These are phyloP conservation scores for Cairneyella variabilis DNA, from an alignment of 495 filamentous ascomycete genomes.

Conservation along the genomic window DNA sequence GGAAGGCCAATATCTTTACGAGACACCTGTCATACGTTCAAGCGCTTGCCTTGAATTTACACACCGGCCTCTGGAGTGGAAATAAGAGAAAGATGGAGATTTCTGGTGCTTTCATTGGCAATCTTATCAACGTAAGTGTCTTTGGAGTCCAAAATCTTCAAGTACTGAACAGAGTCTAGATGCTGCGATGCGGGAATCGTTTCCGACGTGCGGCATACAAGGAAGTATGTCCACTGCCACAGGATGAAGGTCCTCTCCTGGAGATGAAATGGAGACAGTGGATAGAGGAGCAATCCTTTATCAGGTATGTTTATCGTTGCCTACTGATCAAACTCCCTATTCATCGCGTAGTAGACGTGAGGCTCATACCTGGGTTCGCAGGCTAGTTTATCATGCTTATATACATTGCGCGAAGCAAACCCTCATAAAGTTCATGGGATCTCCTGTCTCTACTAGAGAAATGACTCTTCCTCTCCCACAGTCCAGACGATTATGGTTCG, in stretches of 20 bases:
- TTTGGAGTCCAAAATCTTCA: not conserved
- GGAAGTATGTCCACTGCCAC: not conserved
- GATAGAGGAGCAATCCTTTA: not conserved
- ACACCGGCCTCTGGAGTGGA: conserved; percentile 63
- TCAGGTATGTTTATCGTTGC: not conserved
- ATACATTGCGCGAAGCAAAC: not conserved
- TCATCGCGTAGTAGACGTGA: not conserved
- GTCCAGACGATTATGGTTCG: not conserved
- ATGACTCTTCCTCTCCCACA: not conserved
- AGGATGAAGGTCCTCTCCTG: not conserved
- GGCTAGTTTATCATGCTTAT: not conserved
- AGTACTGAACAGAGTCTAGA: conserved; percentile 2
- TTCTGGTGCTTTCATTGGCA: conserved; percentile 41
- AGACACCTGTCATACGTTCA: conserved; percentile 51
- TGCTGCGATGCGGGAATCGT: not conserved
- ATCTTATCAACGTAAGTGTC: conserved; percentile 1
- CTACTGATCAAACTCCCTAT: not conserved
- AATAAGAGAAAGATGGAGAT: conserved; percentile 63
- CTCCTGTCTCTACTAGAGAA: not conserved
- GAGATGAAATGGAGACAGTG: not conserved
- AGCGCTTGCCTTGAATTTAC: conserved; percentile 47
- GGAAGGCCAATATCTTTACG: conserved; percentile 52
- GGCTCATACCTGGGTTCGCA: not conserved
- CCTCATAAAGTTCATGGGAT: not conserved
- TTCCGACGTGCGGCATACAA: not conserved